phyloP scores from a whole-genome alignment of 1,284 basidiomycete species.

The Sphaerobolus stellatus region DNA sequence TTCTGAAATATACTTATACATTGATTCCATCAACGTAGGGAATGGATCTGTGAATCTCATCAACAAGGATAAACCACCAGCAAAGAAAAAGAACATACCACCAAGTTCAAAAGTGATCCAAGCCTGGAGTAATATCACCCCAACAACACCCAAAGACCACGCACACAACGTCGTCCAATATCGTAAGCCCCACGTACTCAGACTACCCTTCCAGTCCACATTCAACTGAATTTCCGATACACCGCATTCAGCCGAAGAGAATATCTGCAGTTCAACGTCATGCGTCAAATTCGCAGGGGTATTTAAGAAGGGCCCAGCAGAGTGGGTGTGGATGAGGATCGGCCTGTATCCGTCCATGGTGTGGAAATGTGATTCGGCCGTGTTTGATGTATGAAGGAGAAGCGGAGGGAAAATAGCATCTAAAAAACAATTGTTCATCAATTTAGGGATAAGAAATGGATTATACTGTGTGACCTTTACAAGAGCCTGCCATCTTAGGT shows the following conservation, averaged over 20 bases:
- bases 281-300: slow-evolving; percentile 21
- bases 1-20: slow-evolving; percentile 42
- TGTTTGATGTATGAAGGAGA: slow-evolving; percentile 54
- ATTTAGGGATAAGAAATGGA: no score
- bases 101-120: slow-evolving; percentile 43
- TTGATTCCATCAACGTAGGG: slow-evolving; percentile 46
- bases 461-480: no score
- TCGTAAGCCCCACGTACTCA: slow-evolving; percentile 69
- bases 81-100: slow-evolving; percentile 18
- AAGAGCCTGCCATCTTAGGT: slow-evolving; percentile 22
- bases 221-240: slow-evolving; percentile 47
- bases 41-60: slow-evolving; percentile 35
- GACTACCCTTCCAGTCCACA: slow-evolving; percentile 66
- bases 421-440: slow-evolving; percentile 31
- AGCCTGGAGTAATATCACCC: slow-evolving; percentile 52
- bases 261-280: slow-evolving; percentile 55
- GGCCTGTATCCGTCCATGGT: slow-evolving; percentile 38
- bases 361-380: slow-evolving; percentile 71
- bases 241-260: slow-evolving; percentile 51
- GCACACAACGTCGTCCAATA: slow-evolving; percentile 67
- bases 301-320: slow-evolving; percentile 62
- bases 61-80: slow-evolving; percentile 4
- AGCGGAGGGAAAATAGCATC: slow-evolving; percentile 54
- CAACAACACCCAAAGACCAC: slow-evolving; percentile 70
- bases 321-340: slow-evolving; percentile 71